A percentile compares a stretch with the other conserved stretches of the same genome.
phyloP scores from a whole-genome alignment of 768 basidiomycete species.

The Serendipita sp. region DNA sequence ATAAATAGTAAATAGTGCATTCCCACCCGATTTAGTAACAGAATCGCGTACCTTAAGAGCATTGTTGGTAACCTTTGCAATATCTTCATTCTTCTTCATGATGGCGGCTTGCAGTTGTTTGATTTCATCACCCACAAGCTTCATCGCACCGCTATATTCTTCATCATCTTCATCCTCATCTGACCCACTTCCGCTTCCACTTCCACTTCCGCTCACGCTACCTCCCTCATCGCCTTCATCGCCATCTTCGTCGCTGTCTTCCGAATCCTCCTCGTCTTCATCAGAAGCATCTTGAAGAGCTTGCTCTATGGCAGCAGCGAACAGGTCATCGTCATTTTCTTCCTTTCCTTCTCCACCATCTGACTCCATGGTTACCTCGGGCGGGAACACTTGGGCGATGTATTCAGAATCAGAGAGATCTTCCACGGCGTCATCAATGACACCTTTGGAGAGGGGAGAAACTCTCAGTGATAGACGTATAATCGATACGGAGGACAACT shows the following conservation, averaged over 20 bases:
- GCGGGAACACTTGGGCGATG: slow-evolving; percentile 46
- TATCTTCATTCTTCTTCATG: slow-evolving; percentile 67
- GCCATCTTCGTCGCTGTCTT: slow-evolving; percentile 62
- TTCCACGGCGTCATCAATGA: slow-evolving; percentile 81
- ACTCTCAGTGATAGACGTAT: neutral
- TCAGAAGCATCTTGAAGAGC: slow-evolving; percentile 19
- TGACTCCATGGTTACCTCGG: slow-evolving; percentile 34
- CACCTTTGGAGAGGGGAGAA: slow-evolving; percentile 26
- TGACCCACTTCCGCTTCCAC: slow-evolving; percentile 28
- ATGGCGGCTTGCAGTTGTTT: slow-evolving; percentile 78
- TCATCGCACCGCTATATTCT: slow-evolving; percentile 59
- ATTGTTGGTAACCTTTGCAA: slow-evolving; percentile 69
- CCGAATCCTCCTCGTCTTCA: slow-evolving; percentile 35
- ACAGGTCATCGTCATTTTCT: slow-evolving; percentile 37
- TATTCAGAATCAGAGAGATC: slow-evolving; percentile 84
- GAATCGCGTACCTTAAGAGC: slow-evolving; percentile 51
- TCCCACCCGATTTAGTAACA: neutral
- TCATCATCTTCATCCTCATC: slow-evolving; percentile 49
- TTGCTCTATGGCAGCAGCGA: slow-evolving; percentile 2
- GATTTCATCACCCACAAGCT: slow-evolving; percentile 76
- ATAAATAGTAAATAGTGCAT: neutral
- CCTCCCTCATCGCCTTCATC: slow-evolving; percentile 55
- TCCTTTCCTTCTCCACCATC: slow-evolving; percentile 23
- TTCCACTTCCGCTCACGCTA: slow-evolving; percentile 30
- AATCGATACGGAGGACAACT: slow-evolving; percentile 10